A percentile compares a stretch with the other conserved stretches of the same genome.
These are phyloP conservation scores for Xanthoceras sorbifolium DNA, from an alignment of 345 rosid genomes.

Conservation along the genomic window DNA sequence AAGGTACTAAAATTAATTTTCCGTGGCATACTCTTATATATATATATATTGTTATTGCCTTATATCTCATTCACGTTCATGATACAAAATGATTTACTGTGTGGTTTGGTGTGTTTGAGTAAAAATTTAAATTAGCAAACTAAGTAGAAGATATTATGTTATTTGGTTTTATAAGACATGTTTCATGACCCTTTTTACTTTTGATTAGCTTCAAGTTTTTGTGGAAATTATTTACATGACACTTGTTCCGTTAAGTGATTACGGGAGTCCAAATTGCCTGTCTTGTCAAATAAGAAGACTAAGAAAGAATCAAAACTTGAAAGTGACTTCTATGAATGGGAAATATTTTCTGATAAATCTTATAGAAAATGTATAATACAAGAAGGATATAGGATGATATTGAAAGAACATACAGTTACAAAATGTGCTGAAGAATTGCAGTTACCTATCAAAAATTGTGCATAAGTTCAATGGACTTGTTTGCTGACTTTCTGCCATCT, in stretches of 20 bases:
- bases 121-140: not conserved
- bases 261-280: not conserved
- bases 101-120: not conserved
- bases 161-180: not conserved
- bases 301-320: slow-evolving; percentile 1
- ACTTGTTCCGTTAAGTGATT: not conserved
- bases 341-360: not conserved
- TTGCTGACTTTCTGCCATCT: not conserved
- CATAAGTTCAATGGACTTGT: not conserved
- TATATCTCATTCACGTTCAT: not conserved
- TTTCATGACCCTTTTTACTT: not conserved
- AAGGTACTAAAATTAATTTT: slow-evolving; percentile 53
- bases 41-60: not conserved
- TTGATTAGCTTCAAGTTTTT: slow-evolving; percentile 2
- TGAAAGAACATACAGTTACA: not conserved
- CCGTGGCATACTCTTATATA: not conserved
- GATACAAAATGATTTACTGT: not conserved
- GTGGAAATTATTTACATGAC: not conserved
- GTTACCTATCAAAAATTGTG: not conserved
- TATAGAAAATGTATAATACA: not conserved
- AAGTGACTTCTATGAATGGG: not conserved
- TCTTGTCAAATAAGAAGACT: not conserved
- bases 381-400: not conserved
- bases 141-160: not conserved
- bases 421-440: not conserved